Evolutionary conservation across 495 filamentous ascomycete species (phyloP).

Genomic region (Penicillium psychrofluorescens): DNA sequence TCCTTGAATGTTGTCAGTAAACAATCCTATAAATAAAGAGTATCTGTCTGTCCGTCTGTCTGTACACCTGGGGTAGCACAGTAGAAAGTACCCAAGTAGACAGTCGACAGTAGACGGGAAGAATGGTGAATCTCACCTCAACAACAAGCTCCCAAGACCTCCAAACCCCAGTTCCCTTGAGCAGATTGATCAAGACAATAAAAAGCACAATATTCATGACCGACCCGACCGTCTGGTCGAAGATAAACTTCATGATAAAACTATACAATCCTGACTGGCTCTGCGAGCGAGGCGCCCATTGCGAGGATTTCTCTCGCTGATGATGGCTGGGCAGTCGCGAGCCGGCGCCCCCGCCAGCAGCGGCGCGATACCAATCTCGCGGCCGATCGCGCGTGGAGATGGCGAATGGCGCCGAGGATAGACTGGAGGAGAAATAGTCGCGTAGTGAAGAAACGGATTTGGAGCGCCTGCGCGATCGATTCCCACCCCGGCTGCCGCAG

Average conservation of each 20-base stretch:
- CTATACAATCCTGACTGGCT: conserved; percentile 43
- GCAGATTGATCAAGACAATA: conserved; percentile 48
- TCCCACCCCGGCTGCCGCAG: too few species aligned
- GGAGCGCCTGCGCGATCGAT: too few species aligned
- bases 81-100: too few species aligned
- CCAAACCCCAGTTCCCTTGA: conserved; percentile 33
- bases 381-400: too few species aligned
- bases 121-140: conserved; percentile 23
- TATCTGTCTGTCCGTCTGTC: too few species aligned
- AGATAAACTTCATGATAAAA: conserved; percentile 68
- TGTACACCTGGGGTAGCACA: too few species aligned
- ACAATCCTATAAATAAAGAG: not conserved
- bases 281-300: conserved; percentile 16
- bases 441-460: conserved; percentile 19
- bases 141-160: conserved; percentile 24
- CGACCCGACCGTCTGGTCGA: conserved; percentile 77
- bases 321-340: too few species aligned
- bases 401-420: too few species aligned
- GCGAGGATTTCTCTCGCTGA: conserved; percentile 22
- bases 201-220: conserved; percentile 74
- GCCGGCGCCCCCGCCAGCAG: too few species aligned
- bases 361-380: too few species aligned
- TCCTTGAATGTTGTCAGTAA: conserved; percentile 30
- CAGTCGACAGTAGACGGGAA: not conserved
- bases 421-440: too few species aligned